Percentiles rank a stretch among this genome's conserved stretches.
Conservation (phyloP, 495 filamentous ascomycete species). For the Tetracladium setigerum region DNA sequence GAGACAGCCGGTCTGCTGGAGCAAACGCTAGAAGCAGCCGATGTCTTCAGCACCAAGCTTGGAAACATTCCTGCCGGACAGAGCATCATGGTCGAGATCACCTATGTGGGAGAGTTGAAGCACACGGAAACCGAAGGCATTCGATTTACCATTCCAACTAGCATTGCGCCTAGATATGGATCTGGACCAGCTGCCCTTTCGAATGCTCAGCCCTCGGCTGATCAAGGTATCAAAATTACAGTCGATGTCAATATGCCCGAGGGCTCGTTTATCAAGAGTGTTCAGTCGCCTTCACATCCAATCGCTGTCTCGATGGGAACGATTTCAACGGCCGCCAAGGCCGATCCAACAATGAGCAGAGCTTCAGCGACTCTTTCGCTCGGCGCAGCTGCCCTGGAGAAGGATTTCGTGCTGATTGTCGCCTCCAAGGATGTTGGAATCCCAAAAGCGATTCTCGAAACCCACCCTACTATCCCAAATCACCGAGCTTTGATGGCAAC, state of each 20-base stretch:
- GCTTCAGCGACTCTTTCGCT: constrained; percentile 55
- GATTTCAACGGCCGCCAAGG: constrained; percentile 33
- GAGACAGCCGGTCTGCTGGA: constrained; percentile 55
- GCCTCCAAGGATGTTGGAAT: constrained; percentile 45
- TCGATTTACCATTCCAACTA: constrained; percentile 56
- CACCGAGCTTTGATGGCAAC: constrained; percentile 62
- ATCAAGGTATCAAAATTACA: constrained; percentile 45
- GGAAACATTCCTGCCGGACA: constrained; percentile 53
- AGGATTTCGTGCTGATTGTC: constrained; percentile 48
- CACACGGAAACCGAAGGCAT: constrained; percentile 57
- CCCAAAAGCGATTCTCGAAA: constrained; percentile 56
- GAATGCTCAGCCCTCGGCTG: constrained; percentile 11
- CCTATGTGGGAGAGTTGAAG: constrained; percentile 60
- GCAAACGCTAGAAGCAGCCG: constrained; percentile 45
- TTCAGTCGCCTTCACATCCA: constrained; percentile 61
- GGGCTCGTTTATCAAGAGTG: constrained; percentile 43
- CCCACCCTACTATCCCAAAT: constrained; percentile 47
- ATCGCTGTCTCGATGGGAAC: constrained; percentile 55
- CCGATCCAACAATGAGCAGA: constrained; percentile 37
- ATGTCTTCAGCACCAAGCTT: constrained; percentile 57
- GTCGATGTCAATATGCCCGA: constrained; percentile 53
- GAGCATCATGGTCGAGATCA: constrained; percentile 48
- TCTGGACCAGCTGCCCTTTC: constrained; percentile 25
- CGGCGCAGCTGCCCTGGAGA: constrained; percentile 34
- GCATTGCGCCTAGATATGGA: constrained; percentile 57